Evolutionary conservation across 2,329 filamentous ascomycete genomes (phyloP), one percentile per base, ranked within the genome.

Genomic region (Calonectria fujianensis): DNA sequence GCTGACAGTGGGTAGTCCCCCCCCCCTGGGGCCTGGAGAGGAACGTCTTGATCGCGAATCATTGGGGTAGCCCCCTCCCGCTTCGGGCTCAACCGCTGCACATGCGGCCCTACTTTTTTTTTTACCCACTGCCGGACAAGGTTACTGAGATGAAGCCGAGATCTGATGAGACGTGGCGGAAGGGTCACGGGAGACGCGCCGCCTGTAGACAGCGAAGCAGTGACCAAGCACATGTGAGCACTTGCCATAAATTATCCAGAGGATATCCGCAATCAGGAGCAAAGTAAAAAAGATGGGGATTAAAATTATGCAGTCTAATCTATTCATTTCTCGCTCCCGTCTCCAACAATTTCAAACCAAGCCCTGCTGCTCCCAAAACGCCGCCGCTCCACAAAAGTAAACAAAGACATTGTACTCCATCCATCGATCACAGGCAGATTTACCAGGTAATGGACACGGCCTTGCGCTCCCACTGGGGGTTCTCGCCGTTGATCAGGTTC

Each of bases 391-490:
- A 63, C 57, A 41, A 63, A 63, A 29, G 24, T 4, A 61, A 27
- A 18, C 32, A 35, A 57, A 61, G 14, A 20, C 54, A 39, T 20
- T 45, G 39, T 45, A 39, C 4, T 20, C 18, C 14, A 64, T n/a
- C 31, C 20, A 8, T n/a, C 11, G 18, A 45, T 45, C 16, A 18
- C 14, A 5, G 7, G 16, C 39, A 5, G 14, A 64, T 54, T 54
- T 75, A 82, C 81, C 81, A 83, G 9, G 82, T 83, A 57, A 84
- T 71, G 4, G 79, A 79, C 10, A 82, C 79, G 1, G 81, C 80
- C 78, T 84, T 84, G 70, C 78, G 72, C 67, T 83, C 77, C 59
- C 79, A 84, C 70, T 70, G 52, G 2, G 27, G 20, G 13, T 54
- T 70, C 24, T 73, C 74, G 18, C 64, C 77, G 52, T 68, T 70